Evolutionary conservation across 192 early-diverging fungal species (phyloP).

Genomic region (Piromyces finnis): DNA sequence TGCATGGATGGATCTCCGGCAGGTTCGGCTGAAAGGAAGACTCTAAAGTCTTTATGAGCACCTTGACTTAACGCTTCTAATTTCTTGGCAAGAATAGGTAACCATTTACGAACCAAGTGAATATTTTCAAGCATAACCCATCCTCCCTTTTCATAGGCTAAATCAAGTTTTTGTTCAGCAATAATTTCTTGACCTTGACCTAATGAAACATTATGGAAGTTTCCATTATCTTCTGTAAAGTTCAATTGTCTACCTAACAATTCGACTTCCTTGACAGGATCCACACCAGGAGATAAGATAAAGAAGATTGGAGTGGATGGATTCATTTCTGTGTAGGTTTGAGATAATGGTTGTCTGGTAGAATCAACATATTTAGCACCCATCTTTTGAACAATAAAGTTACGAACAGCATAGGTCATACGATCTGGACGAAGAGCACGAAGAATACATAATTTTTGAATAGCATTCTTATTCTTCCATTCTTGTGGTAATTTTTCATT

Average conservation of each 20-base stretch:
- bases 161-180: constrained; percentile 41
- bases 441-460: constrained; percentile 45
- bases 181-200: constrained; percentile 51
- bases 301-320: constrained; percentile 47
- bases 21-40: constrained; percentile 39
- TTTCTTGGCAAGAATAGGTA: constrained; percentile 42
- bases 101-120: constrained; percentile 47
- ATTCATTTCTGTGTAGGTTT: constrained; percentile 28
- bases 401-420: constrained; percentile 41
- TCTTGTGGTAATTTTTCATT: constrained; percentile 47
- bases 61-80: constrained; percentile 29
- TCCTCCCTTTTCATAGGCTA: constrained; percentile 38
- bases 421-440: constrained; percentile 39
- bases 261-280: constrained; percentile 51
- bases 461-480: constrained; percentile 45
- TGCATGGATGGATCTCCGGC: constrained; percentile 38
- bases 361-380: constrained; percentile 34
- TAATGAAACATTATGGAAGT: constrained; percentile 50
- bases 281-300: constrained; percentile 48
- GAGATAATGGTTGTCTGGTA: constrained; percentile 22
- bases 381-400: constrained; percentile 38
- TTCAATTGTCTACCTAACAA: constrained; percentile 24
- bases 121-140: constrained; percentile 58
- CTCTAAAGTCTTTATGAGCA: constrained; percentile 31
- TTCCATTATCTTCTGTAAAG: constrained; percentile 31